Base-by-base conservation (phyloP, 2,329 filamentous ascomycete genomes). In the Aureobasidium sp. region DNA sequence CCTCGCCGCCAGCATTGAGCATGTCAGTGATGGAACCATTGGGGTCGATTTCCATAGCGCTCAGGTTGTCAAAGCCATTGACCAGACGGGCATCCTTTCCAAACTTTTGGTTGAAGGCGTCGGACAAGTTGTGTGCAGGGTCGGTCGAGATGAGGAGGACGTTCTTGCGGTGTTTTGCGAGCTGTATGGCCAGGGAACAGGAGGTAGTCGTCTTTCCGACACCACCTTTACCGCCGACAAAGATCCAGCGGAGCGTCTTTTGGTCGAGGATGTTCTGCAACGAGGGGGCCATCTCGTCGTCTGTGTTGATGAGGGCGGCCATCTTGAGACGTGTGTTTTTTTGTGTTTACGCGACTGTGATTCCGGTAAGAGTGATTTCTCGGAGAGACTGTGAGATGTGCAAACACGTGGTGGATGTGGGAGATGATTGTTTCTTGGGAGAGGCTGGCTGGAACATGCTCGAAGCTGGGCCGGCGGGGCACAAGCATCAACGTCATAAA, bases 171-270 rank as follows among this genome's bases (percentile, higher is more conserved):
- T 91, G 91, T 77, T 89, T 91, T 70, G 94, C 91, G 67, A 99
- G 90, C 78, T 99, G 94, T 74, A 99, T 97, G 66, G 94, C 94
- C 67, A 99, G 88, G 11, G 93, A 97, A 79, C 94, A 99, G 8
- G 93, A 97, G 17, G 94, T 99, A n/a, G 94, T 99, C 31, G 94
- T 99, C 82, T 99, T 99, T 75, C 94, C 94, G 49, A 99, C 94
- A 74, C 94, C 94, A 72, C 94, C 94, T 79, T 99, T 99, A 68
- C 94, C 94, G 71, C 94, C 94, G 64, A 99, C 94, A 72, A 99
- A 99, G 78, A 99, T 96, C 94, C 94, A 99, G 74, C 94, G 90
- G 62, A 99, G 87, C 37, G 90, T 88, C 77, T 91, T 91, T 77
- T 99, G 94, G 80, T 96, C 91, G 71, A 99, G 86, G 73, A 99